Conservation (phyloP, 1,139 yeast species). For the Yamadazyma friedrichii region DNA sequence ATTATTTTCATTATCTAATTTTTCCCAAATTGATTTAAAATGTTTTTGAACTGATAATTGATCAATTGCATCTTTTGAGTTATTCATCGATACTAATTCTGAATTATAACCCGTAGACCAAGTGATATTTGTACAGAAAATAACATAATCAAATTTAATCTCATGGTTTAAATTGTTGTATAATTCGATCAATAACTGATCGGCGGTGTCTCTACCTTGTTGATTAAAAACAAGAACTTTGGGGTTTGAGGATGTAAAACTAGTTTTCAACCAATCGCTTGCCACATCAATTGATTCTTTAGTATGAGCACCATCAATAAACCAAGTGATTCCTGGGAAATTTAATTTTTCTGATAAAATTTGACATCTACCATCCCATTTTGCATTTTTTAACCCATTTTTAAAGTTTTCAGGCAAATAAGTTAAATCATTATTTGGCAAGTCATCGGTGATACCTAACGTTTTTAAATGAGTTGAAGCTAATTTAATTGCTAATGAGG, state of each 20-base stretch:
- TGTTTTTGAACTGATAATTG: constrained; percentile 76
- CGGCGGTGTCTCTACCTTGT: constrained; percentile 83
- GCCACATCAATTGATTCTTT: constrained; percentile 81
- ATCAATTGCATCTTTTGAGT: constrained; percentile 74
- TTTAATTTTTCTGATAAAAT: constrained; percentile 43
- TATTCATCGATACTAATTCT: constrained; percentile 83
- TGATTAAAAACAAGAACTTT: constrained; percentile 80
- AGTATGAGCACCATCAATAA: constrained; percentile 95
- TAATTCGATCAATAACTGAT: constrained; percentile 56
- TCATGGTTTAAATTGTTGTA: constrained; percentile 35
- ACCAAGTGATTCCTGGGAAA: constrained; percentile 62
- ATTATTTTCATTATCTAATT: constrained; percentile 41
- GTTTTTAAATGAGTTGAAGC: constrained; percentile 60
- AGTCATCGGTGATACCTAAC: constrained; percentile 35
- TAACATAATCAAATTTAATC: constrained; percentile 63
- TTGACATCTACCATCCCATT: constrained; percentile 97
- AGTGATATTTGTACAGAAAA: constrained; percentile 89
- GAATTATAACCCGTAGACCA: constrained; percentile 86
- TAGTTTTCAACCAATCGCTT: constrained; percentile 67
- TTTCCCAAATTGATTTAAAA: constrained; percentile 68
- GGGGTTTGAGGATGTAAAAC: constrained; percentile 21
- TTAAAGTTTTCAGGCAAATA: constrained; percentile 56
- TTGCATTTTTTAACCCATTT: constrained; percentile 64
- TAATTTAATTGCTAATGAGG: constrained; percentile 81
- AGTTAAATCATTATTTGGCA: constrained; percentile 27